Base-by-base conservation (phyloP, 2,329 filamentous ascomycete species). In the Sphaerulina vaccinii region DNA sequence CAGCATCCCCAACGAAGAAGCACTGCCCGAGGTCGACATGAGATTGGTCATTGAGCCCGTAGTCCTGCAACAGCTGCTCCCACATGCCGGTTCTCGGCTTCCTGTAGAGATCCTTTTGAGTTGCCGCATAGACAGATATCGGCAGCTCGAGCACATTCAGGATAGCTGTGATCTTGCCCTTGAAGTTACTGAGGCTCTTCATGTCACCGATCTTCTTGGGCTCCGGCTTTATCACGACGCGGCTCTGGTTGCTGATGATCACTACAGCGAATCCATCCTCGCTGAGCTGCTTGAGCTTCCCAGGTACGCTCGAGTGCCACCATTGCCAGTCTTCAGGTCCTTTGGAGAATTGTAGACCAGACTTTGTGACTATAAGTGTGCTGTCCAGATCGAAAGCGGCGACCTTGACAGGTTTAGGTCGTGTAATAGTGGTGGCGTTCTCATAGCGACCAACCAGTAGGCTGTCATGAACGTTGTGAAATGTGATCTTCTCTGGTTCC, bases 41-140 rank as follows among this genome's bases (percentile, higher is more conserved):
- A 1, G 73, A 73, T 4, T 65, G 65, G 45, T 75, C 73, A 38
- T 79, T 71, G 19, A 80, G 66, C 27, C 73, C 70, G 52, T 74
- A 71, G 59, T 81, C 78, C 21, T 75, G 68, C 5, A 85, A 65
- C 55, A 87, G 71, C 65, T 85, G 79, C 22, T 78, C 76, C 92
- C 93, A 99, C 88, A 97, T 96, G 16, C 91, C 92, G 1, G 76
- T 78, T 33, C 91, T 79, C 3, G 93, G 93, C 71, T 99, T 99
- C 49, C 93, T 82, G 68, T 85, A 96, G 5, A 81, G 77, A 63
- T 97, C 91, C 52, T 85, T 85, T 35, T 75, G 83, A 0, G 91
- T 96, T 2, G 93, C 92, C 6, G 91, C 93, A 70, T 96, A 96
- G 18, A 97, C 68, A 2, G 80, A 85, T 10, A 88, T 77, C 0